Evolutionary conservation across 2,329 filamentous ascomycete genomes (phyloP).

Genomic region (Eutypa lata): DNA sequence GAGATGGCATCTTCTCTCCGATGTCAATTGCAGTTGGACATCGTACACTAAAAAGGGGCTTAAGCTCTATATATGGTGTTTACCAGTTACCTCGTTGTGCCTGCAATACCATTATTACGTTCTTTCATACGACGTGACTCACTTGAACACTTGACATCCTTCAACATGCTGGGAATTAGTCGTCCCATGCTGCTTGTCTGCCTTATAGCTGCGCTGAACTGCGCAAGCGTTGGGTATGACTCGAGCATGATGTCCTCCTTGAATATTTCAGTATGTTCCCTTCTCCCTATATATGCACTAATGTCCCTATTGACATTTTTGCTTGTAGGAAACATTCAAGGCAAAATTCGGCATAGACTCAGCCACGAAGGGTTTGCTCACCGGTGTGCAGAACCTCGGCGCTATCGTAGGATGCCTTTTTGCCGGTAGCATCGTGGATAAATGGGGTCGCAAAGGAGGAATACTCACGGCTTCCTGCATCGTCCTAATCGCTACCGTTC

Average conservation of each 20-base stretch:
- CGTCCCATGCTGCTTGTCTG: constrained; percentile 1
- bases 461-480: constrained; percentile 2
- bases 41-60: too few species aligned
- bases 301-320: background rate
- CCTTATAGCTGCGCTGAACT: constrained; percentile 3
- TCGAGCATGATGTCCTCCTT: constrained; percentile 1
- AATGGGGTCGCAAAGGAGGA: constrained; percentile 2
- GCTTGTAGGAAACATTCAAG: background rate
- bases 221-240: constrained; percentile 4
- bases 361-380: background rate
- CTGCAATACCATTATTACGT: too few species aligned
- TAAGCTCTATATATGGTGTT: too few species aligned
- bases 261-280: constrained; percentile 3
- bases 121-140: too few species aligned
- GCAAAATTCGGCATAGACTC: constrained; percentile 1
- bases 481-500: constrained; percentile 1
- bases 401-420: constrained; percentile 1
- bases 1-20: too few species aligned
- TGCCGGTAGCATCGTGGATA: constrained; percentile 1
- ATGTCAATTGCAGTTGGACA: too few species aligned
- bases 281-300: background rate
- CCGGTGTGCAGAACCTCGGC: constrained; percentile 1
- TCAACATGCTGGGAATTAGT: background rate
- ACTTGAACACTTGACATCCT: too few species aligned
- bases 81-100: too few species aligned